Conservation (phyloP, 768 basidiomycete species). For the Megacollybia marginata region DNA sequence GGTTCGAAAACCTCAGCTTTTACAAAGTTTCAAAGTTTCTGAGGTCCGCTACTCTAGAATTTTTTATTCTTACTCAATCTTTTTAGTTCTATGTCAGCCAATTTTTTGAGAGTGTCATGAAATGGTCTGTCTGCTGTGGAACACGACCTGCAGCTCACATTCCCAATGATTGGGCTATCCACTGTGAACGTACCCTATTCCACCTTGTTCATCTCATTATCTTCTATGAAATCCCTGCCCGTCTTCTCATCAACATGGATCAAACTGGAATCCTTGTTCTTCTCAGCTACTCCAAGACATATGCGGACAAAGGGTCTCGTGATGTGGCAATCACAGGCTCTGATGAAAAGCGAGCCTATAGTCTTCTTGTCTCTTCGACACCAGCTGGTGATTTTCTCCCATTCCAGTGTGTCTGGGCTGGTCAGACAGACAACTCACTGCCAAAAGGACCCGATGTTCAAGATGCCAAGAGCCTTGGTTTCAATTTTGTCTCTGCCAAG, state of each 20-base stretch:
- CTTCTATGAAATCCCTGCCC: slow-evolving; percentile 12
- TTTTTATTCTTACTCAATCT: too few species aligned
- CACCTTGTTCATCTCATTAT: slow-evolving; percentile 10
- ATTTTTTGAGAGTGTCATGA: slow-evolving; percentile 13
- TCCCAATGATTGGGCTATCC: slow-evolving; percentile 7
- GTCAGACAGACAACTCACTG: slow-evolving; percentile 9
- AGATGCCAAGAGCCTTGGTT: slow-evolving; percentile 8
- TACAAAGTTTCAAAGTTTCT: too few species aligned
- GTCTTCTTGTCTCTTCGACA: slow-evolving; percentile 17
- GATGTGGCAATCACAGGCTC: slow-evolving; percentile 18
- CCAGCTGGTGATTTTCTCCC: slow-evolving; percentile 20
- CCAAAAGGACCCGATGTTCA: slow-evolving; percentile 11
- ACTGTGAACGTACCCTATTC: slow-evolving; percentile 10
- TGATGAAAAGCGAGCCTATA: slow-evolving; percentile 24
- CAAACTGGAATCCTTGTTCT: slow-evolving; percentile 14
- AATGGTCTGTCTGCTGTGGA: slow-evolving; percentile 9
- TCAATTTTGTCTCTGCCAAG: slow-evolving; percentile 14
- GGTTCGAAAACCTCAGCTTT: too few species aligned
- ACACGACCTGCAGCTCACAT: slow-evolving; percentile 13
- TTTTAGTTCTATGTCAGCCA: too few species aligned
- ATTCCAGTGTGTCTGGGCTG: slow-evolving; percentile 23
- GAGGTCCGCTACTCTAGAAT: too few species aligned
- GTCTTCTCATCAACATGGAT: slow-evolving; percentile 14
- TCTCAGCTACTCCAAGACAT: slow-evolving; percentile 10
- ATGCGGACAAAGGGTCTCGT: slow-evolving; percentile 7